These are phyloP conservation scores for Coprinopsis marcescibilis DNA, from an alignment of 768 basidiomycete species.

Conservation along the genomic window DNA sequence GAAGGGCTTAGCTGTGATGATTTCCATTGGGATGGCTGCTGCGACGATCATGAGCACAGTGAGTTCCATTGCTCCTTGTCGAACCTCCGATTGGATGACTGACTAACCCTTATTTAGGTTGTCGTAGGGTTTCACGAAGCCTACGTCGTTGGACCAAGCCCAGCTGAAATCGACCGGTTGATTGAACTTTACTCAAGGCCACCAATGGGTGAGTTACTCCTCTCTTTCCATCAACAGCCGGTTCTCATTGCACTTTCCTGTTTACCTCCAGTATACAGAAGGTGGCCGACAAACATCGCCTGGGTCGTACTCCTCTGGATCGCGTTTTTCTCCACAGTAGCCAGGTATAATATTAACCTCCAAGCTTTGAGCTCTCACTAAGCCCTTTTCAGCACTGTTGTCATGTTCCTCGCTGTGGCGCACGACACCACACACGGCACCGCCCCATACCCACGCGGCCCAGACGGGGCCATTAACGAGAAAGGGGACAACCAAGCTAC, in stretches of 20 bases:
- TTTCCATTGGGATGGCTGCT: conserved; percentile 22
- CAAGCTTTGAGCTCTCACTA: background rate
- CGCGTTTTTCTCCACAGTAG: conserved; percentile 22
- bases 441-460: background rate
- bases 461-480: background rate
- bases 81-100: background rate
- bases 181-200: conserved; percentile 14
- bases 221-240: background rate
- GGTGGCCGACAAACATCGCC: conserved; percentile 25
- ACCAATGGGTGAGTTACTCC: conserved; percentile 21
- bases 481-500: background rate
- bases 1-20: conserved; percentile 17
- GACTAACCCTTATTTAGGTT: conserved; percentile 15
- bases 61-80: conserved; percentile 14
- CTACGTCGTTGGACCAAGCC: conserved; percentile 21
- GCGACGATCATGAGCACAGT: conserved; percentile 29
- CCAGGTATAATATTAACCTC: conserved; percentile 17
- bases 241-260: background rate
- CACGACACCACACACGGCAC: background rate
- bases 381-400: background rate
- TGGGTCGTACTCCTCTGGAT: conserved; percentile 29
- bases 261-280: conserved; percentile 19
- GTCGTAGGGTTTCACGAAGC: conserved; percentile 22
- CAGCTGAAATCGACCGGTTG: conserved; percentile 15
- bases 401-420: conserved; percentile 8